A percentile compares a stretch with the other conserved stretches of the same genome.
Conservation (phyloP, 805 yeast genomes). For the Candida dajiaensis region DNA sequence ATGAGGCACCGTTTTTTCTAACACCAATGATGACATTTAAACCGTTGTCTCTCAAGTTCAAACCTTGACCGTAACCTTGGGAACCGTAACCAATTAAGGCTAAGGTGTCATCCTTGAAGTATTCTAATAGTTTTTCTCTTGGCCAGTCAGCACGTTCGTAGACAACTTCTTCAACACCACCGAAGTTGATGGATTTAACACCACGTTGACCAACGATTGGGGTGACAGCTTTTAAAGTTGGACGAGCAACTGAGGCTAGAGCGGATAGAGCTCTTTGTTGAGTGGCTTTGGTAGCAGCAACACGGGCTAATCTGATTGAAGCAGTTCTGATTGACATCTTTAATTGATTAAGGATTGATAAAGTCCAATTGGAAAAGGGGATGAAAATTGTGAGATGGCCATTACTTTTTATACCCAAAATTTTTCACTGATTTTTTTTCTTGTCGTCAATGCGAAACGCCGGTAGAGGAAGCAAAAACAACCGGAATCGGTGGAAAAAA, state of each 20-base stretch:
- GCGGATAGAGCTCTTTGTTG: slow-evolving; percentile 60
- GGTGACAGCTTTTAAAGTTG: slow-evolving; percentile 50
- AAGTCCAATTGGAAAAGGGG: not conserved
- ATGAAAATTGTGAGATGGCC: not conserved
- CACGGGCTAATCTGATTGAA: slow-evolving; percentile 43
- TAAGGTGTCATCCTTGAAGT: slow-evolving; percentile 96
- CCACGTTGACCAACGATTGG: slow-evolving; percentile 72
- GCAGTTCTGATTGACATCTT: slow-evolving; percentile 38
- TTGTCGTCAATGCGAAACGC: not conserved
- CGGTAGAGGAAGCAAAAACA: not conserved
- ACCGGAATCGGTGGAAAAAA: not conserved
- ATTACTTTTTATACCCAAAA: not conserved
- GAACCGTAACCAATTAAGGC: slow-evolving; percentile 99
- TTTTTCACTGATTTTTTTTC: not conserved
- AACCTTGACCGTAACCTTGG: slow-evolving; percentile 99
- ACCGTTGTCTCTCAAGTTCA: slow-evolving; percentile 98
- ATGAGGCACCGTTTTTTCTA: slow-evolving; percentile 96
- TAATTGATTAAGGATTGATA: not conserved
- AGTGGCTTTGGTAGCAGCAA: slow-evolving; percentile 33
- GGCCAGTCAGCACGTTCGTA: slow-evolving; percentile 99
- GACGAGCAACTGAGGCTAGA: slow-evolving; percentile 45
- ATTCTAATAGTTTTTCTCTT: slow-evolving; percentile 87
- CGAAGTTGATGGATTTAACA: slow-evolving; percentile 93
- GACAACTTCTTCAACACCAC: slow-evolving; percentile 95
- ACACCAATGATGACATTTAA: slow-evolving; percentile 97